Evolutionary conservation across 2,329 filamentous ascomycete species (phyloP).

Genomic region (Diaporthe humulicola): DNA sequence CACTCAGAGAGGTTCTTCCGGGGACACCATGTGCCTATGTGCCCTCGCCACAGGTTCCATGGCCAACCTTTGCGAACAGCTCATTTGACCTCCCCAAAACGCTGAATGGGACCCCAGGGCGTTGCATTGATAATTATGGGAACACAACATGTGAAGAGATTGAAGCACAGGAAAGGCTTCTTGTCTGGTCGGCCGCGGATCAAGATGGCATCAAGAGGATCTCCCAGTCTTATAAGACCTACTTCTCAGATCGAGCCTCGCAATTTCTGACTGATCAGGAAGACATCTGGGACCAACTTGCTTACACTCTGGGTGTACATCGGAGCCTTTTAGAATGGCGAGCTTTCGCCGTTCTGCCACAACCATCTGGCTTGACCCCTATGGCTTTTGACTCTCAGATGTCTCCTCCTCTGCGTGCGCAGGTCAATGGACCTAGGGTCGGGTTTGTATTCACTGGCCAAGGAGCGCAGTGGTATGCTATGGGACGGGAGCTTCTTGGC

Average conservation of each 20-base stretch:
- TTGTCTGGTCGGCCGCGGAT: background rate
- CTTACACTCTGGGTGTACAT: slow-evolving; percentile 46
- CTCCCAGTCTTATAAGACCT: background rate
- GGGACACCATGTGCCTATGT: no score
- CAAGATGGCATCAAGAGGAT: background rate
- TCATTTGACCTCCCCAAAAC: no score
- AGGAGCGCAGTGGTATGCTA: slow-evolving; percentile 49
- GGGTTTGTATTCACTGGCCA: slow-evolving; percentile 51
- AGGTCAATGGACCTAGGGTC: slow-evolving; percentile 37
- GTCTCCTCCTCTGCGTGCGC: no score
- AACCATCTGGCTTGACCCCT: no score
- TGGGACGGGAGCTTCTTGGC: slow-evolving; percentile 44
- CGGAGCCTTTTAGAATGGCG: slow-evolving; percentile 47
- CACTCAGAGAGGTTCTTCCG: background rate
- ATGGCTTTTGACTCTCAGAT: no score
- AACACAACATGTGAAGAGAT: no score
- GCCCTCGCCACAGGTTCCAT: no score
- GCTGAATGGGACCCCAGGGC: no score
- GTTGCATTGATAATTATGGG: no score
- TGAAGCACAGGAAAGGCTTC: background rate
- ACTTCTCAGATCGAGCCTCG: background rate
- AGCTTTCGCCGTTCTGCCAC: slow-evolving; percentile 35
- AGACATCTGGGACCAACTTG: slow-evolving; percentile 37
- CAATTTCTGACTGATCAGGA: no score
- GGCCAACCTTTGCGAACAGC: no score